Evolutionary conservation across 2,329 filamentous ascomycete genomes (phyloP).

Genomic region (Fusarium buxicola): DNA sequence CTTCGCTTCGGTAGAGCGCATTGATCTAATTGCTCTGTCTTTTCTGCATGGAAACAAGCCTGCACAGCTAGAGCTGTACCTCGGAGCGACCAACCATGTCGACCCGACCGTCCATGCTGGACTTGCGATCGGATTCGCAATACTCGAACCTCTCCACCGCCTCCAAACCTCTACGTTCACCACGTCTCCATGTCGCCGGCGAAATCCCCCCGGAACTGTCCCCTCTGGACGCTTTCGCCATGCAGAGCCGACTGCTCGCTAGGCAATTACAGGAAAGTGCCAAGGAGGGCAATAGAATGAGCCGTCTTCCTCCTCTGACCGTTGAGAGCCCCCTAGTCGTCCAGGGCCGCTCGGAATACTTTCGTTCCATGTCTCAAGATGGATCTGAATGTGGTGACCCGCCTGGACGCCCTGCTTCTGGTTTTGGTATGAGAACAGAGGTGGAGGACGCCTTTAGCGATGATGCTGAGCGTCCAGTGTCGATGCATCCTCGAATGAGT

Average conservation of each 20-base stretch:
- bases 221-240: conserved; percentile 92
- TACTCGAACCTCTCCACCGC: conserved; percentile 58
- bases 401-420: conserved; percentile 43
- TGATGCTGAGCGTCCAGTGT: conserved; percentile 70
- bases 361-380: conserved; percentile 78
- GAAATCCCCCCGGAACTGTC: conserved; percentile 91
- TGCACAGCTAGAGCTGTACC: conserved; percentile 21
- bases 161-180: conserved; percentile 73
- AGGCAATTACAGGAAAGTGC: conserved; percentile 85
- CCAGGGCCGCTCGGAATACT: conserved; percentile 82
- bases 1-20: conserved; percentile 1
- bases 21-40: conserved; percentile 1
- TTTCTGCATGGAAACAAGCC: conserved; percentile 36
- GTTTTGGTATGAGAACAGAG: conserved; percentile 63
- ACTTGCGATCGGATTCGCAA: conserved; percentile 69
- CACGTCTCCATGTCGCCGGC: conserved; percentile 80
- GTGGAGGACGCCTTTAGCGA: conserved; percentile 66
- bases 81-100: conserved; percentile 58
- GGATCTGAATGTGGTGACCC: conserved; percentile 57
- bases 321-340: conserved; percentile 82
- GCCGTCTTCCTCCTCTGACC: conserved; percentile 84
- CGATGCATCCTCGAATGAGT: conserved; percentile 81
- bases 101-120: conserved; percentile 67
- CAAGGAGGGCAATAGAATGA: conserved; percentile 81
- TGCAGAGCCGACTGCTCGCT: conserved; percentile 88